A percentile compares a stretch with the other conserved stretches of the same genome.
Evolutionary conservation across 345 rosid genomes (phyloP).

Genomic region (Anacardium occidentale): DNA sequence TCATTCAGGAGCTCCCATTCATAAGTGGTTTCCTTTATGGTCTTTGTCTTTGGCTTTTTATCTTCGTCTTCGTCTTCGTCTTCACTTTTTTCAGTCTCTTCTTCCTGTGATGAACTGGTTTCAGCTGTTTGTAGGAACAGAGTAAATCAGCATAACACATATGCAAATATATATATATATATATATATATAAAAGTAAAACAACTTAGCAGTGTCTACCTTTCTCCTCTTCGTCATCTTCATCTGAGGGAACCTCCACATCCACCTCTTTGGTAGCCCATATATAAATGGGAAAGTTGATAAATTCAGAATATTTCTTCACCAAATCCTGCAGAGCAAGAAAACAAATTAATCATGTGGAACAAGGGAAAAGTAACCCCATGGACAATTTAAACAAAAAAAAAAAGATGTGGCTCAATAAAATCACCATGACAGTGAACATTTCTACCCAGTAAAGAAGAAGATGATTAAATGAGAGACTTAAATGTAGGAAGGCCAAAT

Average conservation of each 20-base stretch:
- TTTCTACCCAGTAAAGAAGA: background rate
- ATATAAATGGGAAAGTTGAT: constrained; percentile 89
- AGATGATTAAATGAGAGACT: background rate
- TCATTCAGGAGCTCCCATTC: constrained; percentile 97
- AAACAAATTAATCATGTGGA: background rate
- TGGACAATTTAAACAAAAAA: no score
- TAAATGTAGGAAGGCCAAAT: background rate
- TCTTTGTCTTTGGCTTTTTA: constrained; percentile 78
- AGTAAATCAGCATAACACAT: constrained; percentile 6
- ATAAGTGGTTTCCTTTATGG: constrained; percentile 67
- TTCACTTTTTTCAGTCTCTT: constrained; percentile 15
- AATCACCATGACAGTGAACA: background rate
- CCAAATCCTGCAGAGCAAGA: constrained; percentile 64
- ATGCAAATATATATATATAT: background rate
- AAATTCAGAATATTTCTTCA: constrained; percentile 95
- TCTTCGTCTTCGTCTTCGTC: constrained; percentile 78
- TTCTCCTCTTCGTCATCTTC: constrained; percentile 88
- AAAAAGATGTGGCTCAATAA: background rate
- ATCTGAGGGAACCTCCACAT: constrained; percentile 82
- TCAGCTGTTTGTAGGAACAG: constrained; percentile 42
- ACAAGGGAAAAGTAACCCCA: background rate
- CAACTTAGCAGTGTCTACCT: constrained; percentile 35
- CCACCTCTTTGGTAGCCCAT: constrained; percentile 96
- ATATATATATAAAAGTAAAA: background rate
- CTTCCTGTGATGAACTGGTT: constrained; percentile 59